Evolutionary conservation across 1,139 yeast species (phyloP), one percentile per base, ranked within the genome.

Genomic region (Kodamaea suecica): DNA sequence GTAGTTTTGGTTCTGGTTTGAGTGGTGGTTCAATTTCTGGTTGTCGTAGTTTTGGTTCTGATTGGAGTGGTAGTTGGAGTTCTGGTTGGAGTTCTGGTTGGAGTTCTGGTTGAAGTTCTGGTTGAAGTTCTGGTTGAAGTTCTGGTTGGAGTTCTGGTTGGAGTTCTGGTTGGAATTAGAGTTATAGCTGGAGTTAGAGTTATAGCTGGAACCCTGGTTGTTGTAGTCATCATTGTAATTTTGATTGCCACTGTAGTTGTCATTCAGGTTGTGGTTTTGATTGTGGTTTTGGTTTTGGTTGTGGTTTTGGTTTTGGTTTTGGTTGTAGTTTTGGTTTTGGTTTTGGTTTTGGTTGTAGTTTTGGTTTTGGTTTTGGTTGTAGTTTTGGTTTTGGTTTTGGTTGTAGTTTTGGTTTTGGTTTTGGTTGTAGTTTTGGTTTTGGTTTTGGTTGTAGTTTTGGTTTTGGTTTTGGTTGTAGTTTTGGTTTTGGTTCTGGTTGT

Each of bases 291-390:
- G 24, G 13, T 31, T 15, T 7, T 30, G 9, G 23, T 30, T 26
- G 20, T 17, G 9, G 11, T 17, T 14, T 11, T 11, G 17, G 17
- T 13, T 13, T 25, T 28, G 24, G 15, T 23, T 19, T 9, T 23
- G 27, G 31, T 27, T 23, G 27, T 25, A 10, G 33, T 24, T 24
- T 11, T 27, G 15, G 11, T 28, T 17, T 10, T 24, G 23, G 29
- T 27, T 23, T 23, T 30, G 16, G 19, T 25, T 11, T 23, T 31
- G 23, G 34, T 23, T 15, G 9, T 17, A 23, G 4, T 15, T 17
- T 5, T 14, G n/a, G 16, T 27, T 29, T 6, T 16, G 24, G 35
- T 36, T 36, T 12, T 26, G 14, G 31, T 19, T 28, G 27, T 17
- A 21, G 26, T 29, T 17, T 15, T 26, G n/a, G 28, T 29, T 29